phyloP scores from a whole-genome alignment of 164 flowering plant species.

The Pachysandra terminalis region DNA sequence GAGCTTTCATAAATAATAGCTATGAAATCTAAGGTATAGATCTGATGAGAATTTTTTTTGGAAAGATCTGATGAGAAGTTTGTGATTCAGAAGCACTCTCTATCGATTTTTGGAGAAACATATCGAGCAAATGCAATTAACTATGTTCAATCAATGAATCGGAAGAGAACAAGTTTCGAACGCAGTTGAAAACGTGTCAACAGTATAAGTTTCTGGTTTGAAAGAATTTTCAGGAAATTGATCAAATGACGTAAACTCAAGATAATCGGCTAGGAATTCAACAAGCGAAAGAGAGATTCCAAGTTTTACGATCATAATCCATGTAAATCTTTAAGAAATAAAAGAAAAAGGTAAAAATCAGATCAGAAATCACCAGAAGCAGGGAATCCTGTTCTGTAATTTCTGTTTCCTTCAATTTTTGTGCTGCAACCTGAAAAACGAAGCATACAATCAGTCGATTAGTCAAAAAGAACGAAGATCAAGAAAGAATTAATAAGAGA shows the following conservation, averaged over 20 bases:
- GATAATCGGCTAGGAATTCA: not conserved
- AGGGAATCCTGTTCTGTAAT: conserved; percentile 94
- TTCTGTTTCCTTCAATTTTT: conserved; percentile 77
- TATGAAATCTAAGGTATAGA: not conserved
- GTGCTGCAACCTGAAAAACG: conserved; percentile 61
- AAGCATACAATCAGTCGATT: not conserved
- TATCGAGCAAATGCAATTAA: not conserved
- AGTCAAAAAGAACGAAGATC: not conserved
- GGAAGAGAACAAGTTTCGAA: not conserved
- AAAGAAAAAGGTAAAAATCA: not conserved
- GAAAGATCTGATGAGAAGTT: not conserved
- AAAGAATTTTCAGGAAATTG: not conserved
- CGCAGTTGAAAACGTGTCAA: not conserved
- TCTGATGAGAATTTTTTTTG: not conserved
- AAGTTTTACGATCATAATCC: not conserved
- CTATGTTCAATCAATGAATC: not conserved
- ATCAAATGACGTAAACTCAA: not conserved
- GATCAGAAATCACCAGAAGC: conserved; percentile 55
- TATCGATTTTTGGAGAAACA: not conserved
- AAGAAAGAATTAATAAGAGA: not conserved
- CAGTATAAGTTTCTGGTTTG: not conserved
- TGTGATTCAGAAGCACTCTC: not conserved
- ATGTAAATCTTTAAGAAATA: not conserved
- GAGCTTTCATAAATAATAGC: not conserved
- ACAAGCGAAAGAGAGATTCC: not conserved